Evolutionary conservation across 768 basidiomycete species (phyloP).

Genomic region (Suillus decipiens): DNA sequence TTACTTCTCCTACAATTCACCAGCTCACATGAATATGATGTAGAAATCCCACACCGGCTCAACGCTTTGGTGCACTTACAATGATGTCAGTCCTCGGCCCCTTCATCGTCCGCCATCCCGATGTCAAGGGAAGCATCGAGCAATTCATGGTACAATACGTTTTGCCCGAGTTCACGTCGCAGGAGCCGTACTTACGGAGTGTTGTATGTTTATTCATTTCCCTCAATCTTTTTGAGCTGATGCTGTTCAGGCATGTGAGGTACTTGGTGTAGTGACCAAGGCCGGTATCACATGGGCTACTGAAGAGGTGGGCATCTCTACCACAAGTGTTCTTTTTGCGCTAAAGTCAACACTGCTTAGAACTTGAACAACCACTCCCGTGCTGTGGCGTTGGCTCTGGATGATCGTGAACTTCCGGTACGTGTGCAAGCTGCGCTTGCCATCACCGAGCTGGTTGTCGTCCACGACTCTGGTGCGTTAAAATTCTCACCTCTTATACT

Average conservation of each 20-base stretch:
- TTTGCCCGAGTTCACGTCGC: slow-evolving; percentile 65
- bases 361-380: slow-evolving; percentile 64
- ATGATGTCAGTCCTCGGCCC: slow-evolving; percentile 45
- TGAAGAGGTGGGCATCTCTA: slow-evolving; percentile 49
- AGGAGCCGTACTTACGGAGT: slow-evolving; percentile 74
- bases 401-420: slow-evolving; percentile 81
- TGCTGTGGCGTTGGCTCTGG: slow-evolving; percentile 65
- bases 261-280: slow-evolving; percentile 74
- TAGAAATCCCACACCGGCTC: slow-evolving; percentile 54
- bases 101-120: slow-evolving; percentile 83
- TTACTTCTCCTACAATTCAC: not conserved
- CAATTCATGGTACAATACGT: slow-evolving; percentile 75
- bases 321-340: slow-evolving; percentile 1
- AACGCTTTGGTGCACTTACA: slow-evolving; percentile 77
- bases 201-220: slow-evolving; percentile 52
- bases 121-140: slow-evolving; percentile 77
- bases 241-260: slow-evolving; percentile 68
- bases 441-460: slow-evolving; percentile 71
- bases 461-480: slow-evolving; percentile 60
- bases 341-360: slow-evolving; percentile 33
- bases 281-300: slow-evolving; percentile 65
- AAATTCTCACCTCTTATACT: not conserved
- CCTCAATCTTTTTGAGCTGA: slow-evolving; percentile 5
- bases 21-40: slow-evolving; percentile 8
- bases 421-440: slow-evolving; percentile 82